Conservation (phyloP, 805 yeast genomes). For the Candida suzukii region DNA sequence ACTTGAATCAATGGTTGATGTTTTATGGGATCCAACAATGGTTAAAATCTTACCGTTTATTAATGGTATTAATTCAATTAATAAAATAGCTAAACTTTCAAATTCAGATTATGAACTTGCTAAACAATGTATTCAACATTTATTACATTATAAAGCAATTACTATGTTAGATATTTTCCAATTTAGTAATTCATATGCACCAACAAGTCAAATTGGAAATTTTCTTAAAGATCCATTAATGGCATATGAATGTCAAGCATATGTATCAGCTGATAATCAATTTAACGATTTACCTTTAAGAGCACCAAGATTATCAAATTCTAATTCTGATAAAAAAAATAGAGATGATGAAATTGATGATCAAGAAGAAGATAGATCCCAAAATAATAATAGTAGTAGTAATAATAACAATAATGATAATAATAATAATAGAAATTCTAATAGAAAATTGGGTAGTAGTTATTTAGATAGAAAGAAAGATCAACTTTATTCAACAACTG, state of each 20-base stretch:
- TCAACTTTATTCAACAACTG: background rate
- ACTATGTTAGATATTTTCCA: slow-evolving; percentile 83
- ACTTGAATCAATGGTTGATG: slow-evolving; percentile 66
- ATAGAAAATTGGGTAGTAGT: no score
- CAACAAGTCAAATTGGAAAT: slow-evolving; percentile 67
- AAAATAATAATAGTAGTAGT: background rate
- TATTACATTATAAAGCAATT: slow-evolving; percentile 84
- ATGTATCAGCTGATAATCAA: slow-evolving; percentile 46
- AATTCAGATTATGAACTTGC: slow-evolving; percentile 75
- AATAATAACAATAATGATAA: no score
- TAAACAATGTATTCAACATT: slow-evolving; percentile 82
- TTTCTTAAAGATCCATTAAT: slow-evolving; percentile 59
- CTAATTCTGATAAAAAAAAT: slow-evolving; percentile 6
- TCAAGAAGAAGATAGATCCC: background rate
- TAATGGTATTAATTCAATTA: slow-evolving; percentile 81
- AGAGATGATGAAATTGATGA: background rate
- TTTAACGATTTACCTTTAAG: slow-evolving; percentile 29
- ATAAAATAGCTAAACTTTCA: slow-evolving; percentile 69
- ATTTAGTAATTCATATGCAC: slow-evolving; percentile 81
- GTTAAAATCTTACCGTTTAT: slow-evolving; percentile 77
- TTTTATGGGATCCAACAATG: slow-evolving; percentile 97
- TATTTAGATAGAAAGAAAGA: background rate
- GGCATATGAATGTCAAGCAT: slow-evolving; percentile 81
- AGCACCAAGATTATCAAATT: slow-evolving; percentile 17
- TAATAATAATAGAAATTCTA: no score